Percentiles rank a stretch among this genome's conserved stretches.
Evolutionary conservation across 108 stramenopile genomes (phyloP).

Genomic region (Parietichytrium sp.): DNA sequence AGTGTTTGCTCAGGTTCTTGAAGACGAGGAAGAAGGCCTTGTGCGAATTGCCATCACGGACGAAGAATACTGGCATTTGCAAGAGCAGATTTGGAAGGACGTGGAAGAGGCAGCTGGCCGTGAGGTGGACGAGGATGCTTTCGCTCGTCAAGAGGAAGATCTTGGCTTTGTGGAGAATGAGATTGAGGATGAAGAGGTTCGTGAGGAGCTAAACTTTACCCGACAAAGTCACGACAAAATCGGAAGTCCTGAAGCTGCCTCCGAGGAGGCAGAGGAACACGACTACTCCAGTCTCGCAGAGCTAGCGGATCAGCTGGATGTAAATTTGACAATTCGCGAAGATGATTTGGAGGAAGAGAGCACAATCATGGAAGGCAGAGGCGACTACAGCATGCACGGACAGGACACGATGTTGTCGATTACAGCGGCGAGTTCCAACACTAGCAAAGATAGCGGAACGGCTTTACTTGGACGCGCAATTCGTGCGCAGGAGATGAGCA

Average conservation of each 20-base stretch:
- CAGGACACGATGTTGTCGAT: neutral
- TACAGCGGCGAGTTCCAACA: neutral
- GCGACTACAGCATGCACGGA: neutral
- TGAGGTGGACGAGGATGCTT: neutral
- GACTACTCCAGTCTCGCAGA: neutral
- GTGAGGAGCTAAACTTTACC: neutral
- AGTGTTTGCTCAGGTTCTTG: too few relatives aligned
- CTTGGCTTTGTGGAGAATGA: neutral
- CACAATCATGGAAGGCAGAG: neutral
- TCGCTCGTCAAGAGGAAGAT: neutral
- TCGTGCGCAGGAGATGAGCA: neutral
- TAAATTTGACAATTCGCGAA: neutral
- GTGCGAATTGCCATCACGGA: too few relatives aligned
- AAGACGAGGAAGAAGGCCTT: too few relatives aligned
- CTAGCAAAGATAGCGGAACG: too few relatives aligned
- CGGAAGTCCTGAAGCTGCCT: neutral
- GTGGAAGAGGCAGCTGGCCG: neutral
- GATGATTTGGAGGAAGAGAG: neutral
- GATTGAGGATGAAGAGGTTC: neutral
- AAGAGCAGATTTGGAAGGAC: slow-evolving; percentile 10
- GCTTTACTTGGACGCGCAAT: too few relatives aligned
- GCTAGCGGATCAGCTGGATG: neutral
- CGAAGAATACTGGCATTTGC: neutral
- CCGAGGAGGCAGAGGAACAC: neutral
- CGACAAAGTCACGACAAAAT: neutral